These are phyloP conservation scores for Suhomyces bolitotheri DNA, from an alignment of 1,139 yeast genomes.

Conservation along the genomic window DNA sequence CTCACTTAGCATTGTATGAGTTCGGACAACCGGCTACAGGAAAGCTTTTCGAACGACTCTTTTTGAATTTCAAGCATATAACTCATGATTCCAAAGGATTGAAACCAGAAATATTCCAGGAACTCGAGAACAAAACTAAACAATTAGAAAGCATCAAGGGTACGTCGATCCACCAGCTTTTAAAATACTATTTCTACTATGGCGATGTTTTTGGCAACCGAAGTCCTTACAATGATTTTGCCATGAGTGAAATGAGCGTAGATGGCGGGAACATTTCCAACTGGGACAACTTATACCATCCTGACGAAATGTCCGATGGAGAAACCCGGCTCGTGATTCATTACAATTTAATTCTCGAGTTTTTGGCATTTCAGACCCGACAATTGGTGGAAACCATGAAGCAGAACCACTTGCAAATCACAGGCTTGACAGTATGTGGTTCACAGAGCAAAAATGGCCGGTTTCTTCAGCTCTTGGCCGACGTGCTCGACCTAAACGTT, in stretches of 20 bases:
- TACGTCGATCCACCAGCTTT: conserved; percentile 30
- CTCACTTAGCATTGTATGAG: conserved; percentile 38
- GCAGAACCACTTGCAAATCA: conserved; percentile 20
- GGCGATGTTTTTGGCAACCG: conserved; percentile 61
- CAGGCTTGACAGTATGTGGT: conserved; percentile 45
- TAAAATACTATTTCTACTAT: conserved; percentile 44
- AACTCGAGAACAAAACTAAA: conserved; percentile 33
- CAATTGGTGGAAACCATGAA: conserved; percentile 36
- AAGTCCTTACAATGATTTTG: conserved; percentile 53
- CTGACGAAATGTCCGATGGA: conserved; percentile 7
- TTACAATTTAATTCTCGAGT: conserved; percentile 50
- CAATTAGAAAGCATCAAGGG: conserved; percentile 18
- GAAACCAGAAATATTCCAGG: not conserved
- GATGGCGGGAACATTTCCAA: conserved; percentile 42
- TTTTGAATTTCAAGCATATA: conserved; percentile 30
- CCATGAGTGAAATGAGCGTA: conserved; percentile 48
- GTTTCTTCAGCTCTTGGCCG: conserved; percentile 33
- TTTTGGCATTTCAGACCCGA: conserved; percentile 49
- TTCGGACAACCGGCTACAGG: conserved; percentile 64
- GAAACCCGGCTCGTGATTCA: conserved; percentile 29
- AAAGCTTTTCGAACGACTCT: conserved; percentile 46
- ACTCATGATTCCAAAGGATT: conserved; percentile 1
- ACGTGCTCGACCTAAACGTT: conserved; percentile 25
- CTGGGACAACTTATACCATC: conserved; percentile 3
- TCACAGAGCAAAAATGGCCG: conserved; percentile 52